A percentile compares a stretch with the other conserved stretches of the same genome.
Conservation (phyloP, 2,329 filamentous ascomycete genomes). For the Diaporthe caulivora region DNA sequence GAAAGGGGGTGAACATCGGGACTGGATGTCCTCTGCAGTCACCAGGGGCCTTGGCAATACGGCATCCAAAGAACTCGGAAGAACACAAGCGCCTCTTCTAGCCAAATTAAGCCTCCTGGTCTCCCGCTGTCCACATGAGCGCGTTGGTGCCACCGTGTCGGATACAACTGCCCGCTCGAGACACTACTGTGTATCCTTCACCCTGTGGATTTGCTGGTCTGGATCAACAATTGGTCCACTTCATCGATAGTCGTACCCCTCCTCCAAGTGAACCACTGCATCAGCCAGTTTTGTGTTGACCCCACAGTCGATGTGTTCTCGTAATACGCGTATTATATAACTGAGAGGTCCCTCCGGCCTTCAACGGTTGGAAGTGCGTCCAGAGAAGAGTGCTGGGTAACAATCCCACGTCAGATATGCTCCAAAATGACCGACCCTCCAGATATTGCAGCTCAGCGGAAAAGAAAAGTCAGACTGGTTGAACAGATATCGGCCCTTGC, state of each 20-base stretch:
- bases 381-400: neutral
- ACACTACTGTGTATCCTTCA: neutral
- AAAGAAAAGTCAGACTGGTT: neutral
- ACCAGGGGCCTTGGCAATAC: neutral
- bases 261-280: neutral
- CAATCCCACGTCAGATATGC: neutral
- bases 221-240: slow-evolving; percentile 1
- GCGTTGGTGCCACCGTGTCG: neutral
- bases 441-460: neutral
- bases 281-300: neutral
- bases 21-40: neutral
- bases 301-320: neutral
- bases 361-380: neutral
- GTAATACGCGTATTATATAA: slow-evolving; percentile 15
- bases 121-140: neutral
- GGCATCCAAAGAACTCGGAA: neutral
- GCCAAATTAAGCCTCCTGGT: neutral
- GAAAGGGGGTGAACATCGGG: neutral
- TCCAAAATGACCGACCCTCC: neutral
- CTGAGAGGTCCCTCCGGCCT: neutral
- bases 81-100: neutral
- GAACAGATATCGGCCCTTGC: accelerated
- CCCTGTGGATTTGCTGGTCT: slow-evolving; percentile 3
- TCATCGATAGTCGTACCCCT: slow-evolving; percentile 6
- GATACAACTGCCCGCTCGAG: slow-evolving; percentile 13